Base-by-base conservation (phyloP, 1,284 basidiomycete species). In the Trichosporon coremiiforme region DNA sequence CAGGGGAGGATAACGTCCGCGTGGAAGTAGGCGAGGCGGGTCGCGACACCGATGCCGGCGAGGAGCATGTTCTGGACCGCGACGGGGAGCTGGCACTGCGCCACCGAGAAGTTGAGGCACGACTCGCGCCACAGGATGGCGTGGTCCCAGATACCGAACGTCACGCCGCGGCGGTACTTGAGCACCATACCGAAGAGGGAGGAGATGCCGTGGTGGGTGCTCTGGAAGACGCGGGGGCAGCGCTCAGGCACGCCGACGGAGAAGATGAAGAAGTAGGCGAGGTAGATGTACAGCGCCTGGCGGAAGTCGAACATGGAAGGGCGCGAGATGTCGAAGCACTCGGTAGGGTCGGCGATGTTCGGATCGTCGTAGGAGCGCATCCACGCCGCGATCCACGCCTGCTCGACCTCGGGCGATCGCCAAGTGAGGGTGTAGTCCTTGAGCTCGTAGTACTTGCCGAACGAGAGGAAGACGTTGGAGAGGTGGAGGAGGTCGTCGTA, bases 231-330 rank as follows among this genome's bases (percentile, higher is more conserved):
- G 36, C 65, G 67, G 12, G 70, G 70, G 60, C 67, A 68, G 13
- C 22, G 64, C 15, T 71, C 47, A n/a, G 70, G 70, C 15, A 71
- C 45, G 3, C 67, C 64, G 20, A 71, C 64, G 15, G 70, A 35
- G 33, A 71, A 71, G 70, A 71, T 71, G 70, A 71, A 71, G 45
- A 71, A 66, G 65, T 66, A 68, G 0, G 70, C 67, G 38, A 66
- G 67, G 60, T 66, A 71, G 38, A 67, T 64, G 60, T 66, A 66
- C 45, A 71, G 70, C 25, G 70, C 66, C 60, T 71, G 67, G 35
- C 66, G 65, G 57, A 71, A 66, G 53, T 71, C 67, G 20, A 71
- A 66, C 65, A 68, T 66, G 6, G 64, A 60, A 5, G 70, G 67
- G 25, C 66, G 64, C 5, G 68, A 62, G 60, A 69, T 66, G 57